A percentile compares a stretch with the other conserved stretches of the same genome.
These are phyloP conservation scores for Nicotiana noctiflora DNA, from an alignment of 257 asterid species.

Conservation along the genomic window DNA sequence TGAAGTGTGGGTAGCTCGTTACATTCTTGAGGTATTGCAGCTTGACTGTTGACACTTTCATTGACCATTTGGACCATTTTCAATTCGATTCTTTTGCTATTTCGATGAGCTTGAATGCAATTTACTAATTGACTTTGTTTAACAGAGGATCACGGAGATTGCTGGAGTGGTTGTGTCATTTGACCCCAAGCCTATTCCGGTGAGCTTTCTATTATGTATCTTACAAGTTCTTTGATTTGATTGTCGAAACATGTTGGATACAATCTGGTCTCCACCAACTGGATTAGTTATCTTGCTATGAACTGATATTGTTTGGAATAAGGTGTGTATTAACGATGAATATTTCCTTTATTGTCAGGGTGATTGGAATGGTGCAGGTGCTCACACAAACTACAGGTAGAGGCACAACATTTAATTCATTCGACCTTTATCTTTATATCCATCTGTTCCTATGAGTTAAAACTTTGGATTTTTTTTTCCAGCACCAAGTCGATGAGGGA, in stretches of 20 bases:
- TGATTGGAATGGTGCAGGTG: conserved; percentile 99
- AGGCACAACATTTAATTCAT: not conserved
- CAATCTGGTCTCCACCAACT: not conserved
- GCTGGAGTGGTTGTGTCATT: conserved; percentile 82
- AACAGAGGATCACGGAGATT: conserved; percentile 88
- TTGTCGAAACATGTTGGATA: not conserved
- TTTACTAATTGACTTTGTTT: not conserved
- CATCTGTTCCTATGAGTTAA: not conserved
- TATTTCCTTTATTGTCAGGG: conserved; percentile 37
- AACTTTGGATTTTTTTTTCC: not conserved
- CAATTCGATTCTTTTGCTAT: not conserved
- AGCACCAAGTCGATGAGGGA: conserved; percentile 86
- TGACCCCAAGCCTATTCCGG: conserved; percentile 92
- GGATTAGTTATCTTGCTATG: not conserved
- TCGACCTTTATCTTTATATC: not conserved
- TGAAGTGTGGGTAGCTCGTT: conserved; percentile 92
- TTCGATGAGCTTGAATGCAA: not conserved
- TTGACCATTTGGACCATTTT: not conserved
- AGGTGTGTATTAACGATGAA: not conserved
- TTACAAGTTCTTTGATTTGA: not conserved
- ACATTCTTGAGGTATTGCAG: conserved; percentile 68
- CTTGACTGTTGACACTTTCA: not conserved
- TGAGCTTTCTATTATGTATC: conserved; percentile 9
- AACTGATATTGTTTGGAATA: not conserved
- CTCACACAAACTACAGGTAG: conserved; percentile 89